Conservation (phyloP, 1,284 basidiomycete species). For the Abortiporus biennis region DNA sequence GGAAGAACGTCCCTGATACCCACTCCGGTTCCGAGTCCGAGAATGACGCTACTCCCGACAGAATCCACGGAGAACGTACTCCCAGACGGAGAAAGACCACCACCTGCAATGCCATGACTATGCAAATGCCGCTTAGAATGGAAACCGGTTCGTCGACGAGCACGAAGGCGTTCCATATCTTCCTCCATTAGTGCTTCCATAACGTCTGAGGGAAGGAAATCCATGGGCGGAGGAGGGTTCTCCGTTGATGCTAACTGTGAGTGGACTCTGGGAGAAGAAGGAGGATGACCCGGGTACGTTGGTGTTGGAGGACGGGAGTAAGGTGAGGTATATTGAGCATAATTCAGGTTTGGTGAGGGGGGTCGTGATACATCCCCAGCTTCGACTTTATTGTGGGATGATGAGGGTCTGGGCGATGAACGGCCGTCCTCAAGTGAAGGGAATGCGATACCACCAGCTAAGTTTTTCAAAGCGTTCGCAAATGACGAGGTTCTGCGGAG, state of each 20-base stretch:
- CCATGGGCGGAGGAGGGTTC: conserved; percentile 26
- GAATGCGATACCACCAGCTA: conserved; percentile 69
- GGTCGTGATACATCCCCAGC: conserved; percentile 54
- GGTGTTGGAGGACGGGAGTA: conserved; percentile 53
- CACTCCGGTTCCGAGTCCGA: conserved; percentile 68
- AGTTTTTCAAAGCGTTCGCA: conserved; percentile 73
- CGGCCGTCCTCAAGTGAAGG: conserved; percentile 52
- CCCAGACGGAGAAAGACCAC: conserved; percentile 59
- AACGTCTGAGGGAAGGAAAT: conserved; percentile 67
- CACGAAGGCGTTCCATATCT: conserved; percentile 81
- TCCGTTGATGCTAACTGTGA: conserved; percentile 13
- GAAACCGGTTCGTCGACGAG: conserved; percentile 47
- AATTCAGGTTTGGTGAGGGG: conserved; percentile 71
- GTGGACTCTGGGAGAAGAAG: conserved; percentile 29
- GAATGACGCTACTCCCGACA: conserved; percentile 51
- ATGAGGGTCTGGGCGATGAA: conserved; percentile 34
- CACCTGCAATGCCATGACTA: conserved; percentile 18
- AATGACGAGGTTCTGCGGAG: conserved; percentile 80
- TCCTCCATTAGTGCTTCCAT: conserved; percentile 87
- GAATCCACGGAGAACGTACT: conserved; percentile 74
- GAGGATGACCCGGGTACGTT: conserved; percentile 17
- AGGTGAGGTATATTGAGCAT: conserved; percentile 71
- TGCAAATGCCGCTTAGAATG: conserved; percentile 25
- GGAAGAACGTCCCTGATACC: conserved; percentile 75
- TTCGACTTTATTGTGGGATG: conserved; percentile 22